These are phyloP conservation scores for Termitomyces sp. DNA, from an alignment of 768 basidiomycete genomes.

Conservation along the genomic window DNA sequence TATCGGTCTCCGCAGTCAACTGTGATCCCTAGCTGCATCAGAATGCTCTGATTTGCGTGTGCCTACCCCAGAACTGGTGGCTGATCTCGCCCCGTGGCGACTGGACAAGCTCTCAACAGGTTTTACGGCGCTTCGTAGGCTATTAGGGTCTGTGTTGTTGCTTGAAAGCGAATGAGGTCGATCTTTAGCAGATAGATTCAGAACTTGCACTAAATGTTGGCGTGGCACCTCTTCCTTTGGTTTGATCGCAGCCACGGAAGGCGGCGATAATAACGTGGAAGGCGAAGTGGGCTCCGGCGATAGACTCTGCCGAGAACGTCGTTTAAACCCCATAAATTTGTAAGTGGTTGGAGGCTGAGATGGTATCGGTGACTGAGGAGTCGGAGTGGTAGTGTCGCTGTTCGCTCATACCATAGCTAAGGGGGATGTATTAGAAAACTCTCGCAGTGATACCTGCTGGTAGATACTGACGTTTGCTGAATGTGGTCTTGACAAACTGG, in stretches of 20 bases:
- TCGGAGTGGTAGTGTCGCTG: slow-evolving; percentile 32
- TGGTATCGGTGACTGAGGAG: slow-evolving; percentile 21
- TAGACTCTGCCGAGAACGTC: slow-evolving; percentile 50
- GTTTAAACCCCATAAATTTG: slow-evolving; percentile 62
- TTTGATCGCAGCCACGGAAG: background rate
- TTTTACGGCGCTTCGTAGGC: slow-evolving; percentile 42
- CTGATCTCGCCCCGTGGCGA: slow-evolving; percentile 8
- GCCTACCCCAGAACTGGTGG: slow-evolving; percentile 5
- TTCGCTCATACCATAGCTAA: slow-evolving; percentile 81
- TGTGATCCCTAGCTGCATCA: slow-evolving; percentile 23
- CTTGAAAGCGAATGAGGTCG: slow-evolving; percentile 53
- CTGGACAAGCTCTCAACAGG: slow-evolving; percentile 25
- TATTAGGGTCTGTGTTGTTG: slow-evolving; percentile 43
- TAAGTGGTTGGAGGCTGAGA: slow-evolving; percentile 45
- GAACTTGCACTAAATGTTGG: slow-evolving; percentile 4
- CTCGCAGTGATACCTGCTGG: slow-evolving; percentile 2
- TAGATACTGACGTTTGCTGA: slow-evolving; percentile 73
- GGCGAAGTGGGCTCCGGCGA: slow-evolving; percentile 33
- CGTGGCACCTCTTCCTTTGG: slow-evolving; percentile 1
- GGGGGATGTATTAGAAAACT: slow-evolving; percentile 1
- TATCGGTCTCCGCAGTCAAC: slow-evolving; percentile 21
- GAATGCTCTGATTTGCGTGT: slow-evolving; percentile 10
- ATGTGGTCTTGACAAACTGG: slow-evolving; percentile 86
- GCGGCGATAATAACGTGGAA: slow-evolving; percentile 18
- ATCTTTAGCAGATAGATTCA: slow-evolving; percentile 20